Base-by-base conservation (phyloP, 2,329 filamentous ascomycete species). In the Pyrenophora tritici-repentis region DNA sequence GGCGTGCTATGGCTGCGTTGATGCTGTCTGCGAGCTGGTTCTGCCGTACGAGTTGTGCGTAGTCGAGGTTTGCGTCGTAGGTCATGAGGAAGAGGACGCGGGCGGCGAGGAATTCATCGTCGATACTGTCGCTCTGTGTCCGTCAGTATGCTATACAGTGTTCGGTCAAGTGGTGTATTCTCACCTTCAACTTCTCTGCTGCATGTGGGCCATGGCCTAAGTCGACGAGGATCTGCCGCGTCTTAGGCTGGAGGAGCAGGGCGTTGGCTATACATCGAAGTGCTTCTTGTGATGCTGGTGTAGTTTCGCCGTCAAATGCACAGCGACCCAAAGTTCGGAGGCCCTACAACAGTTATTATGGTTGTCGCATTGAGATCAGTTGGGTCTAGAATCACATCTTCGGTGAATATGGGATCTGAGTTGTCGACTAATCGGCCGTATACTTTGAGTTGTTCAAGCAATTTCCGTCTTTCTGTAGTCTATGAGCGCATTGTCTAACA, bases 31-130 rank as follows among this genome's bases (percentile, higher is more conserved):
- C 87, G 7, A 95, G 75, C 16, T 81, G 75, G 65, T 91, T 76
- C 18, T 90, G 76, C 46, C 85, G 80, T 40, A 93, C 83, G 8
- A 94, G 79, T 3, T 78, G 74, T 14, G 81, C 75, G 44, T 91
- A 83, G 66, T 90, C 79, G 55, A 89, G 73, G n/a, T 82, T 83
- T 10, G 88, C 87, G 54, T 83, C 83, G 71, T 95, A 95, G 0
- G 91, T 95, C 26, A 86, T 83, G 9, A 94, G 79, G 63, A 96
- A 92, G 13, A 95, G 76, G 36, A 95, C 84, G 44, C 91, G 83
- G n/a, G 87, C 87, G 53, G 83, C 76, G 2, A 97, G 79, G 72
- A 97, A 97, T 67, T 97, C 92, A 61, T 96, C 88, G 55, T 97
- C 91, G 47, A 83, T 81, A 61, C 80, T 86, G 55, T 91, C 87